These are phyloP conservation scores for Aaosphaeria pasadenensis DNA, from an alignment of 2,329 filamentous ascomycete species.

Conservation along the genomic window DNA sequence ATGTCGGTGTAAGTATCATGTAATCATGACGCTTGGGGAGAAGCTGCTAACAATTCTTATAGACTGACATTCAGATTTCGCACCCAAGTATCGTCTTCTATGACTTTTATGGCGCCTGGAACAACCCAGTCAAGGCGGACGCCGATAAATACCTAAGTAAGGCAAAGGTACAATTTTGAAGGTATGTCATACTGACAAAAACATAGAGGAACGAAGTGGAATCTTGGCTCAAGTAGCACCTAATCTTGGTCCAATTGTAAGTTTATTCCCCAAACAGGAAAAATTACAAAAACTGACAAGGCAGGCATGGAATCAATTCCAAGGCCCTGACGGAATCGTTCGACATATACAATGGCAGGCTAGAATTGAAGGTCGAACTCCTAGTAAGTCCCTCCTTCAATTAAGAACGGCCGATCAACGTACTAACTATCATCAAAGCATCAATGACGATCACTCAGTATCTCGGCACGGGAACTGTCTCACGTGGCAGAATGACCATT, in stretches of 20 bases:
- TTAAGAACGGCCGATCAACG: not conserved
- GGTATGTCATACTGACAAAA: not conserved
- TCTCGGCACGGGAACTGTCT: conserved; percentile 58
- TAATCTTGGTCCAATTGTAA: conserved; percentile 56
- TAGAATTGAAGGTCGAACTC: conserved; percentile 51
- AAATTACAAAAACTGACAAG: not conserved
- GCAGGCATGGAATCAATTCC: conserved; percentile 54
- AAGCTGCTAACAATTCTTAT: conserved; percentile 2
- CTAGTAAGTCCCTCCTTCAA: conserved; percentile 5
- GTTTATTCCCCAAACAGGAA: not conserved
- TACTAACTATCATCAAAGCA: conserved; percentile 3
- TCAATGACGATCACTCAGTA: conserved; percentile 48
- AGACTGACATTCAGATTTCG: conserved; percentile 50
- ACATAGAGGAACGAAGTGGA: conserved; percentile 45
- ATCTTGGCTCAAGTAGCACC: conserved; percentile 61
- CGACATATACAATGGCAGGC: conserved; percentile 64
- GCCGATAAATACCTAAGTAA: conserved; percentile 34
- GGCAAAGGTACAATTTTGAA: not conserved
- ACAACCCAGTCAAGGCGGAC: conserved; percentile 38
- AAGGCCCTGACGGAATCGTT: conserved; percentile 53
- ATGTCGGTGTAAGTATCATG: conserved; percentile 42
- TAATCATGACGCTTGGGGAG: too few relatives aligned
- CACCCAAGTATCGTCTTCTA: conserved; percentile 55
- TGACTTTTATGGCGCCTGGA: conserved; percentile 60
- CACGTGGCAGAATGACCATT: conserved; percentile 60